A percentile compares a stretch with the other conserved stretches of the same genome.
phyloP scores from a whole-genome alignment of 495 filamentous ascomycete genomes.

The Aspergillus baeticus region DNA sequence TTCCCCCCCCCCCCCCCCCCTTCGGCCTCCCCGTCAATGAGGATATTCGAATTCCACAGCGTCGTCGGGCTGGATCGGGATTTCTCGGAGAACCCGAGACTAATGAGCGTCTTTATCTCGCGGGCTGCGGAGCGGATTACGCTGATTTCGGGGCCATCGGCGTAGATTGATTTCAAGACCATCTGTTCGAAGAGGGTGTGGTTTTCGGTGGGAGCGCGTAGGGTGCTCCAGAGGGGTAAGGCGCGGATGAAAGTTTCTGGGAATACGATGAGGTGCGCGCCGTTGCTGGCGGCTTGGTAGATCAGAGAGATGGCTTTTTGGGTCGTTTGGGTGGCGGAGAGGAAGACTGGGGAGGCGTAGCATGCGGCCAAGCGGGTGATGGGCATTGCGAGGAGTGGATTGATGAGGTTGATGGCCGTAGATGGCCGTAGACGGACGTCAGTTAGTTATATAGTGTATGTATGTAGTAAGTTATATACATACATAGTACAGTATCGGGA shows the following conservation, averaged over 20 bases:
- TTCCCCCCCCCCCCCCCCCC: too few relatives aligned
- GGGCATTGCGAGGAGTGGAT: not conserved
- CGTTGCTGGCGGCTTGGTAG: constrained; percentile 36
- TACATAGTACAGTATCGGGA: too few relatives aligned
- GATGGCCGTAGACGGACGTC: too few relatives aligned
- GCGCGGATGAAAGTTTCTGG: constrained; percentile 45
- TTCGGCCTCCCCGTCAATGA: constrained; percentile 28
- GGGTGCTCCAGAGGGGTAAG: constrained; percentile 32
- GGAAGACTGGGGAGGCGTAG: constrained; percentile 22
- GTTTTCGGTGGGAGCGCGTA: constrained; percentile 30
- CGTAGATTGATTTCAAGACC: constrained; percentile 21
- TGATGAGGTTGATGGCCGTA: too few relatives aligned
- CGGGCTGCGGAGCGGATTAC: constrained; percentile 24
- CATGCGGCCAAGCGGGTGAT: constrained; percentile 32
- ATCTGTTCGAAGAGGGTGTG: constrained; percentile 29
- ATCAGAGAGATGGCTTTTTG: constrained; percentile 37
- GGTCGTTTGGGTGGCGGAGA: constrained; percentile 38
- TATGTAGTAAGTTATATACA: too few relatives aligned
- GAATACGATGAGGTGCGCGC: constrained; percentile 49
- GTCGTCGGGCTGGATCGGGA: constrained; percentile 27
- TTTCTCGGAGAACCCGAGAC: constrained; percentile 35
- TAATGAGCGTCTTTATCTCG: constrained; percentile 24
- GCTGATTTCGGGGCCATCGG: constrained; percentile 33
- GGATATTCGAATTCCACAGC: constrained; percentile 36
- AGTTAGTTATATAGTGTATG: too few relatives aligned